Evolutionary conservation across 2,329 filamentous ascomycete genomes (phyloP), one percentile per base, ranked within the genome.

Genomic region (Mycosphaerelloides madeirae): DNA sequence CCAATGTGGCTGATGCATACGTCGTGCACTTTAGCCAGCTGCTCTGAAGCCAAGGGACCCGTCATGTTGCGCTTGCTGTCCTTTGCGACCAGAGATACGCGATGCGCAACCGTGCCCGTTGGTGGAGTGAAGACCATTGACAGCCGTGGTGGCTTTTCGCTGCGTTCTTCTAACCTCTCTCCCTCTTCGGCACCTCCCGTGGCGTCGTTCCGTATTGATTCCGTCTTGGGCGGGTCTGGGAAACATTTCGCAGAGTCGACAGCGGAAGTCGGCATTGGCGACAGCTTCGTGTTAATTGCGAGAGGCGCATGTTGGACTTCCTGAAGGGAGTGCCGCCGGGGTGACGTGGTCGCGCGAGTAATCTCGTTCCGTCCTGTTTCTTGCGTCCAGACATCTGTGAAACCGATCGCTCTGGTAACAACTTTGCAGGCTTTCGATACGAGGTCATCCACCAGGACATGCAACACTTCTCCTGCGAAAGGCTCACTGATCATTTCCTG

Each of bases 341-440:
- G 41, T 18, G 41, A 38, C 3, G 41, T 41, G 29, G 28, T n/a
- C 13, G 39, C 38, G n/a, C 42, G 40, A 9, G 32, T 18, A 5
- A 32, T 13, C 1, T 53, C 48, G 7, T 20, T 28, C 29, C 46
- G 44, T 19, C 37, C 44, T 9, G 52, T 55, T 41, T 64, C 62
- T 37, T 61, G 54, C n/a, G 54, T 83, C 70, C 93, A 83, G 2
- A 91, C 77, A 56, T 98, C 93, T 32, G 95, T 76, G 60, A 98
- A 97, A 34, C 84, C 79, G 19, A 96, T 88, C 12, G 87, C 89
- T 58, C 91, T 83, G 37, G 84, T 91, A n/a, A 95, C 86, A 41
- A 97, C 89, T 62, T 86, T 89, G 72, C 95, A 97, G 0, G 90
- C 90, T 65, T 90, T 93, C 41, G 95, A 71, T 18, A 97, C 85